Evolutionary conservation across 1,284 basidiomycete genomes (phyloP).

Genomic region (Albatrellus sp.): DNA sequence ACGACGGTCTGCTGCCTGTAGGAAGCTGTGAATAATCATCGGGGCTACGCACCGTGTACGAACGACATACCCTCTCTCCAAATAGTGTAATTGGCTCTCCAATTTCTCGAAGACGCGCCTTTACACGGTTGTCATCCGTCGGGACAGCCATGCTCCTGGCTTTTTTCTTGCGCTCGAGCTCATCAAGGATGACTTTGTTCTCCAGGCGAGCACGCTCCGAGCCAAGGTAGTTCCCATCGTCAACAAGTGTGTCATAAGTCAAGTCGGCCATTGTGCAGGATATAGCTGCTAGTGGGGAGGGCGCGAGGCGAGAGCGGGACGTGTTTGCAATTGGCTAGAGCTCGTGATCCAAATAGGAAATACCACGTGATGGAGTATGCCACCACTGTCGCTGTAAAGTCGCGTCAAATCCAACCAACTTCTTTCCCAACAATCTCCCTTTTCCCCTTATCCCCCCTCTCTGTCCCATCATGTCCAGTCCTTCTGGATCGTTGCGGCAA

Average conservation of each 20-base stretch:
- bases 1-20: slow-evolving; percentile 73
- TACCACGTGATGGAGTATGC: not conserved
- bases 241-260: slow-evolving; percentile 58
- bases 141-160: slow-evolving; percentile 91
- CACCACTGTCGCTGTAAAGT: not conserved
- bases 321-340: too few relatives aligned
- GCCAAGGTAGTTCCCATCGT: slow-evolving; percentile 63
- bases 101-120: slow-evolving; percentile 79
- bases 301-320: too few relatives aligned
- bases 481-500: not conserved
- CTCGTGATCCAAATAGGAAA: not conserved
- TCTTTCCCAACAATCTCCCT: not conserved
- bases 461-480: not conserved
- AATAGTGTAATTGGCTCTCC: slow-evolving; percentile 96
- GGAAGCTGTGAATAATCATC: slow-evolving; percentile 11
- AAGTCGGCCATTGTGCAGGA: slow-evolving; percentile 48
- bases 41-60: not conserved
- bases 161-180: slow-evolving; percentile 91
- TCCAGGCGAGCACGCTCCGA: slow-evolving; percentile 62
- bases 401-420: not conserved
- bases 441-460: not conserved
- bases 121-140: slow-evolving; percentile 91
- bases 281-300: too few relatives aligned
- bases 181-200: slow-evolving; percentile 77
- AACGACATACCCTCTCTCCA: slow-evolving; percentile 76